Evolutionary conservation across 805 yeast genomes (phyloP).

Genomic region (Clavispora fructus): DNA sequence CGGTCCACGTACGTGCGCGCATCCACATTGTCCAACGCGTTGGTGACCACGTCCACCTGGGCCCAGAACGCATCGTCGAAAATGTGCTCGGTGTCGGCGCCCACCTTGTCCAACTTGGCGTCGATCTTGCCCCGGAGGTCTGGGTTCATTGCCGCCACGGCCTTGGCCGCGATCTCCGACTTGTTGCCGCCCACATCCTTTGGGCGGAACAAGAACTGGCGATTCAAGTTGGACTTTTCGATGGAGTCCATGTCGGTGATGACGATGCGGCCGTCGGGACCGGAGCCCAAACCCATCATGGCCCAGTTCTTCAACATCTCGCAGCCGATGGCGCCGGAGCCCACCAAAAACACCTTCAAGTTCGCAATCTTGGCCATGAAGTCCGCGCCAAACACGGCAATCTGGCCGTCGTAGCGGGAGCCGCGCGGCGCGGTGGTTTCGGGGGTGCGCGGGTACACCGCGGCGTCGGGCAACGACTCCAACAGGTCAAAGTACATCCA

Average conservation of each 20-base stretch:
- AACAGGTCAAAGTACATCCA: constrained; percentile 90
- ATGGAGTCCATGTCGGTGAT: constrained; percentile 94
- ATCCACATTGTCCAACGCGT: constrained; percentile 95
- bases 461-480: constrained; percentile 73
- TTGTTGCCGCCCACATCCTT: constrained; percentile 90
- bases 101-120: constrained; percentile 80
- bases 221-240: constrained; percentile 91
- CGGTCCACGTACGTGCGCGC: constrained; percentile 98
- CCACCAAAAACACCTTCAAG: constrained; percentile 83
- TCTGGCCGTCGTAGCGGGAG: constrained; percentile 89
- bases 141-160: constrained; percentile 83
- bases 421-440: constrained; percentile 70
- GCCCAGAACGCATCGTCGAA: constrained; percentile 87
- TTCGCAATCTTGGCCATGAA: constrained; percentile 73
- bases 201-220: constrained; percentile 94
- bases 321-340: constrained; percentile 98
- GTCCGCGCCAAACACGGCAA: constrained; percentile 84
- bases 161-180: constrained; percentile 84
- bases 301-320: constrained; percentile 99
- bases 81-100: constrained; percentile 83
- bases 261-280: constrained; percentile 76
- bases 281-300: constrained; percentile 89
- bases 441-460: constrained; percentile 55
- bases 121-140: constrained; percentile 73
- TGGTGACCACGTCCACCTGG: constrained; percentile 80